Base-by-base conservation (phyloP, 108 stramenopile species). In the Skeletonema menzelii region DNA sequence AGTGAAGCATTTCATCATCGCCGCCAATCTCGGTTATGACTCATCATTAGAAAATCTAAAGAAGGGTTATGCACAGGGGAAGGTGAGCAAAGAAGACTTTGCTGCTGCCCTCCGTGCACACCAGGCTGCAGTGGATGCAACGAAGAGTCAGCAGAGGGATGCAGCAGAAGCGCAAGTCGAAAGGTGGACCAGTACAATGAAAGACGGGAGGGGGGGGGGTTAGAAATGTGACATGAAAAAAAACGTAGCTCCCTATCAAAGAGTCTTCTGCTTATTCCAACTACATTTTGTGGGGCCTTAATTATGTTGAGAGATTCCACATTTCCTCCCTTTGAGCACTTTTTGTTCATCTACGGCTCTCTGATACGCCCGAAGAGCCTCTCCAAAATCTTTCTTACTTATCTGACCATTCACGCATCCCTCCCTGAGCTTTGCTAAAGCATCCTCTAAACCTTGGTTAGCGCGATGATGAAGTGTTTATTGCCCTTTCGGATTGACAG, bases 391-490 rank as follows among this genome's bases (percentile, higher is more conserved):
- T 8, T 8, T 8, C 8, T 35, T 35, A 7, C 8, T 40, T 40
- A 0, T 8, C 56, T 57, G 27, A 2, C 56, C 12, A 8, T 19
- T 13, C 3, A 2, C 17, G 4, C 22, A 57, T 7, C 17, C 17
- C 27, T 20, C 17, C 56, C 14, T 57, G 56, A 57, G 56, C 12
- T 57, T 5, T 57, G 10, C 56, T 31, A 57, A n/a, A n/a, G n/a
- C n/a, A n/a, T n/a, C 27, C 2, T 8, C 26, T 13, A 13, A 8
- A 20, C 56, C 56, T 31, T 27, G 27, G 12, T 26, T 57, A 19
- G 56, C 56, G 56, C 56, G 17, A 57, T 57, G 56, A 57, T 31
- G 19, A 57, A 57, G 4, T 57, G 56, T 31, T 57, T 4, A 19
- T 31, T 19, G 17, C 19, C 4, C 56, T 27, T 0, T 57, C 56